Percentiles rank a stretch among this genome's conserved stretches.
Evolutionary conservation across 164 flowering plant genomes (phyloP).

Genomic region (Sextonia rubra): DNA sequence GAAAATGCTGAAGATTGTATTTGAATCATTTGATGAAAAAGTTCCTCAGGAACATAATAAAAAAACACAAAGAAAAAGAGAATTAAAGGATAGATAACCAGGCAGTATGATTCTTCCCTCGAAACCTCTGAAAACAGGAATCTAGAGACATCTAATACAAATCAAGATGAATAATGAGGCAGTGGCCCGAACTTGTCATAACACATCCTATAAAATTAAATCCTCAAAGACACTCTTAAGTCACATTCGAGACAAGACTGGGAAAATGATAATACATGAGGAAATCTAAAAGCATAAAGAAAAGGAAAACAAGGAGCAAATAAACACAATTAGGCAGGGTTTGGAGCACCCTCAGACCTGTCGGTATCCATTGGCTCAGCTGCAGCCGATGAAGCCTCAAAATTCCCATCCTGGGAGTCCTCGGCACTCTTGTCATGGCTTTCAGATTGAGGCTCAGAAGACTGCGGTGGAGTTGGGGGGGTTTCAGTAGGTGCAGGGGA

Average conservation of each 20-base stretch:
- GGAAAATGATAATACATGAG: not conserved
- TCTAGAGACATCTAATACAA: constrained; percentile 12
- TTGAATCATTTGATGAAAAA: no score
- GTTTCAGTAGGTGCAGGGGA: constrained; percentile 45
- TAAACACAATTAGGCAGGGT: constrained; percentile 14
- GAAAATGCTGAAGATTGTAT: no score
- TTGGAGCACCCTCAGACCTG: constrained; percentile 26
- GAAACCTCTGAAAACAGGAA: constrained; percentile 22
- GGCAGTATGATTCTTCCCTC: no score
- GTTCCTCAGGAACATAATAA: no score
- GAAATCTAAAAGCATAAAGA: not conserved
- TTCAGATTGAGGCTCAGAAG: constrained; percentile 34
- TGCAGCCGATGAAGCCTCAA: constrained; percentile 35
- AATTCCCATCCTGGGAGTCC: constrained; percentile 16
- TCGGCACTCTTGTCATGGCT: constrained; percentile 15
- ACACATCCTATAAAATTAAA: not conserved
- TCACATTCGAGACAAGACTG: not conserved
- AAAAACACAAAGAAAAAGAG: no score
- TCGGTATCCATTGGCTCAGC: constrained; percentile 73
- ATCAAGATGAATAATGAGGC: not conserved
- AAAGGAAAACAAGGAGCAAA: not conserved
- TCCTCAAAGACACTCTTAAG: not conserved
- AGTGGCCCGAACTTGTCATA: not conserved
- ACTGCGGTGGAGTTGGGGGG: constrained; percentile 30
- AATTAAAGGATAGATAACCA: no score